Percentiles rank a stretch among this genome's conserved stretches.
phyloP scores from a whole-genome alignment of 345 rosid species.

The Turritis glabra region DNA sequence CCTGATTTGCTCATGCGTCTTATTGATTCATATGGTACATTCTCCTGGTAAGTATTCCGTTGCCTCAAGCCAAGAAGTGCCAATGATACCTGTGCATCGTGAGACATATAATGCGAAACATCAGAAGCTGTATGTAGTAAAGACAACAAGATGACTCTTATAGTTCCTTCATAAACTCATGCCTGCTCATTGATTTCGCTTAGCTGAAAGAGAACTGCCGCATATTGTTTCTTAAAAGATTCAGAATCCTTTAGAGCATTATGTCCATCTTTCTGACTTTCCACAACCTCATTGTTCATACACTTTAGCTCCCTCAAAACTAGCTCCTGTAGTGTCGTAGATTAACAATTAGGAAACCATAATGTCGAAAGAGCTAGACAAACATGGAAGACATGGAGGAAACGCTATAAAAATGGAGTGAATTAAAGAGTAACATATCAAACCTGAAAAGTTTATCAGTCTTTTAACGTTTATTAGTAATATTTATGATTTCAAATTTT shows the following conservation, averaged over 20 bases:
- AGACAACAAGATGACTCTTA: conserved; percentile 23
- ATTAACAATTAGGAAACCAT: conserved; percentile 26
- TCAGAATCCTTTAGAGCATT: conserved; percentile 62
- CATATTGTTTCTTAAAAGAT: conserved; percentile 74
- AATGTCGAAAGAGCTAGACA: conserved; percentile 12
- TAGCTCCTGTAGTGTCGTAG: conserved; percentile 57
- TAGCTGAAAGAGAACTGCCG: conserved; percentile 69
- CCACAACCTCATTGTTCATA: conserved; percentile 67
- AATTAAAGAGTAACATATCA: neutral
- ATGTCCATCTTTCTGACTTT: conserved; percentile 59
- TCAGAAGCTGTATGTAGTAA: conserved; percentile 25
- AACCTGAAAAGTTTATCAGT: neutral
- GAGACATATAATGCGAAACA: neutral
- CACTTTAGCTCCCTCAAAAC: conserved; percentile 66
- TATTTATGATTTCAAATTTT: neutral
- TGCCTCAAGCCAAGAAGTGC: conserved; percentile 72
- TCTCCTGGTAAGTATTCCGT: conserved; percentile 75
- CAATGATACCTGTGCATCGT: conserved; percentile 60
- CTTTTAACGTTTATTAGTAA: neutral
- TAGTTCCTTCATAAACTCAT: conserved; percentile 32
- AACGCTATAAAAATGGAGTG: neutral
- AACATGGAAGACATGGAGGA: conserved; percentile 10
- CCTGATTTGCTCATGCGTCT: conserved; percentile 38
- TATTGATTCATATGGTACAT: conserved; percentile 33
- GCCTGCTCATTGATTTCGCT: conserved; percentile 80